phyloP scores from a whole-genome alignment of 352 stramenopile species.

The Globisporangium barbulae region DNA sequence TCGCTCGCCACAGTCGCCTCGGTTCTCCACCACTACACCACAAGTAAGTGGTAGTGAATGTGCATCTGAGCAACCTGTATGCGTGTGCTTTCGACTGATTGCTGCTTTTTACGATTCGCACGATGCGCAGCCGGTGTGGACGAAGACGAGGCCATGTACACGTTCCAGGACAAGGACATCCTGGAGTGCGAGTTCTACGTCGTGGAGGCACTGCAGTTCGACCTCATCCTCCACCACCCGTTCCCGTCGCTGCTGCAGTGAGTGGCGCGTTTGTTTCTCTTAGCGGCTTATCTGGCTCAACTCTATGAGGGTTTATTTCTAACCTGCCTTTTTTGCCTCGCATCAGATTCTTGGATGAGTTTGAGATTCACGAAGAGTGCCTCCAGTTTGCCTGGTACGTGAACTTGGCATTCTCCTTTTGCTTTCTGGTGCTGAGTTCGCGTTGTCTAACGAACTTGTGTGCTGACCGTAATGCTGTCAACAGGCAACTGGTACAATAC shows the following conservation, averaged over 20 bases:
- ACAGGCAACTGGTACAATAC: constrained; percentile 84
- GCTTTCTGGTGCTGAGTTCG: neutral
- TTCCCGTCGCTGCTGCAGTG: constrained; percentile 83
- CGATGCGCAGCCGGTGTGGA: constrained; percentile 58
- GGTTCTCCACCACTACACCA: constrained; percentile 84
- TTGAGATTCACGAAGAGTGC: constrained; percentile 84
- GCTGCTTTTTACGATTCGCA: neutral
- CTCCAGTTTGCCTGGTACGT: constrained; percentile 78
- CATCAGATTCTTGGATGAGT: constrained; percentile 76
- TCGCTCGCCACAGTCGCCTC: constrained; percentile 76
- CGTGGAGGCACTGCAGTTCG: constrained; percentile 84
- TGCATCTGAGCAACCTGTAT: neutral
- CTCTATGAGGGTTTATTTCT: neutral
- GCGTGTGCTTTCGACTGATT: neutral
- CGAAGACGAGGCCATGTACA: constrained; percentile 86
- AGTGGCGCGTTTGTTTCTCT: constrained; percentile 8
- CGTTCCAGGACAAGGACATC: constrained; percentile 88
- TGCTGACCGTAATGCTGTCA: neutral
- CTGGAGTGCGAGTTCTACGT: constrained; percentile 91
- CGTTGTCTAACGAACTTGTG: neutral
- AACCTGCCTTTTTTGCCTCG: neutral
- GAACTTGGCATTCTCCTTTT: neutral
- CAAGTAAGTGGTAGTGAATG: constrained; percentile 38
- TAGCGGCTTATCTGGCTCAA: no score
- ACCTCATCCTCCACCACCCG: constrained; percentile 85